A percentile compares a stretch with the other conserved stretches of the same genome.
These are phyloP conservation scores for Adenanthera pavonina DNA, from an alignment of 306 rosid species.

Conservation along the genomic window DNA sequence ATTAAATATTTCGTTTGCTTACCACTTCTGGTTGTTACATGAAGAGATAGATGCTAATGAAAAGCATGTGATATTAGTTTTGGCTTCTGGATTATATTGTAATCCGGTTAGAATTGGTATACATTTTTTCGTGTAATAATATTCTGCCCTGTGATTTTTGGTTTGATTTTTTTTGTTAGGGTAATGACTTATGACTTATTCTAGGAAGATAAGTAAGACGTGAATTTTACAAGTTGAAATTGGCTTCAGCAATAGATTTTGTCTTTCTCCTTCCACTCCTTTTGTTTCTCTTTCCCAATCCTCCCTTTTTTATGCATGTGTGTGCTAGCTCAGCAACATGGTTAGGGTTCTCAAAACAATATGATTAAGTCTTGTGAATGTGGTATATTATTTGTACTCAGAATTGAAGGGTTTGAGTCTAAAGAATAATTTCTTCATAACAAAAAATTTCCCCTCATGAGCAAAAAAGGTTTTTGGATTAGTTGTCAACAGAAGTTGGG, in stretches of 20 bases:
- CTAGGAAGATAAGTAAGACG: not conserved
- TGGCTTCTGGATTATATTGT: not conserved
- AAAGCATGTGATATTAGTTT: not conserved
- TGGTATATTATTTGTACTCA: not conserved
- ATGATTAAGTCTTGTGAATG: not conserved
- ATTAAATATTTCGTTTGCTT: not conserved
- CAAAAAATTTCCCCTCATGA: not conserved
- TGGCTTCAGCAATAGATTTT: not conserved
- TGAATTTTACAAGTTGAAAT: not conserved
- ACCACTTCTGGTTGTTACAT: not conserved
- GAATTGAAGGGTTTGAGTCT: not conserved
- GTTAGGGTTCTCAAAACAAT: constrained; percentile 12
- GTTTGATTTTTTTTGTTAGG: not conserved
- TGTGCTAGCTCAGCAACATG: not conserved
- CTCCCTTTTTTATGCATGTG: not conserved
- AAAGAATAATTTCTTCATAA: not conserved
- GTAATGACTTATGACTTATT: not conserved
- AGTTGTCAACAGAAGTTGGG: not conserved
- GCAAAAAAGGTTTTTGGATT: not conserved
- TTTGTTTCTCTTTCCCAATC: not conserved
- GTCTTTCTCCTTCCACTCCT: not conserved
- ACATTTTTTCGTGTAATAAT: not conserved
- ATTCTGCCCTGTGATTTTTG: not conserved
- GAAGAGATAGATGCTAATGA: constrained; percentile 7
- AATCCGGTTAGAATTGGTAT: not conserved